A percentile compares a stretch with the other conserved stretches of the same genome.
phyloP scores from a whole-genome alignment of 805 yeast genomes.

The Metschnikowia dekortorum region DNA sequence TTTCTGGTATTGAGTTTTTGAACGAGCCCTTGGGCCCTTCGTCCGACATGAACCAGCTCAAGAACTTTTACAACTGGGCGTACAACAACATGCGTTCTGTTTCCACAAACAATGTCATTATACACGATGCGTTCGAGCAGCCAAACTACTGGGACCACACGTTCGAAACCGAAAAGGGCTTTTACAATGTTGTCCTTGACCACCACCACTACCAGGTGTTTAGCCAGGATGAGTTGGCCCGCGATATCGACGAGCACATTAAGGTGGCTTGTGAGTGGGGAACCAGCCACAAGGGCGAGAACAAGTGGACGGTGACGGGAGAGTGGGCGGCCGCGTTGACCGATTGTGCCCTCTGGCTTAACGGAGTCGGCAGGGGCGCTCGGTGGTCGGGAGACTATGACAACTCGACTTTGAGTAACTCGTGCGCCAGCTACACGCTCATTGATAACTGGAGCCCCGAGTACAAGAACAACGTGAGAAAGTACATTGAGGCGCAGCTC shows the following conservation, averaged over 20 bases:
- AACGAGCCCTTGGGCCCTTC: slow-evolving; percentile 86
- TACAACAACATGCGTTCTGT: slow-evolving; percentile 60
- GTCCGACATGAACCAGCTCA: slow-evolving; percentile 54
- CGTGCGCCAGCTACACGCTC: slow-evolving; percentile 45
- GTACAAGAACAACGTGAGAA: slow-evolving; percentile 55
- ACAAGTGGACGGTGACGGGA: slow-evolving; percentile 18
- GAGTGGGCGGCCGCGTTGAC: slow-evolving; percentile 61
- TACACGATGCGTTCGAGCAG: slow-evolving; percentile 80
- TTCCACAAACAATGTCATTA: slow-evolving; percentile 49
- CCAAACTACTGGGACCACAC: slow-evolving; percentile 56
- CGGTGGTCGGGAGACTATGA: slow-evolving; percentile 66
- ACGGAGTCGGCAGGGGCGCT: slow-evolving; percentile 81
- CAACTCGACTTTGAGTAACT: slow-evolving; percentile 45
- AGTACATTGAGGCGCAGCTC: slow-evolving; percentile 82
- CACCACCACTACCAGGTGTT: slow-evolving; percentile 93
- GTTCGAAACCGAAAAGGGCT: slow-evolving; percentile 30
- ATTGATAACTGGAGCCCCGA: slow-evolving; percentile 52
- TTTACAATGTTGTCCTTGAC: slow-evolving; percentile 72
- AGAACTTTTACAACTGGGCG: slow-evolving; percentile 57
- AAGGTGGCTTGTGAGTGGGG: slow-evolving; percentile 19
- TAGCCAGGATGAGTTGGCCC: slow-evolving; percentile 53
- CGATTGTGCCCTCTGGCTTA: slow-evolving; percentile 85
- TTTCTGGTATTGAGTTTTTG: slow-evolving; percentile 77
- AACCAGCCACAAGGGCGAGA: slow-evolving; percentile 12
- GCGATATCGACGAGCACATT: slow-evolving; percentile 60